Base-by-base conservation (phyloP, 352 stramenopile genomes). In the Halophytophthora polymorphica region DNA sequence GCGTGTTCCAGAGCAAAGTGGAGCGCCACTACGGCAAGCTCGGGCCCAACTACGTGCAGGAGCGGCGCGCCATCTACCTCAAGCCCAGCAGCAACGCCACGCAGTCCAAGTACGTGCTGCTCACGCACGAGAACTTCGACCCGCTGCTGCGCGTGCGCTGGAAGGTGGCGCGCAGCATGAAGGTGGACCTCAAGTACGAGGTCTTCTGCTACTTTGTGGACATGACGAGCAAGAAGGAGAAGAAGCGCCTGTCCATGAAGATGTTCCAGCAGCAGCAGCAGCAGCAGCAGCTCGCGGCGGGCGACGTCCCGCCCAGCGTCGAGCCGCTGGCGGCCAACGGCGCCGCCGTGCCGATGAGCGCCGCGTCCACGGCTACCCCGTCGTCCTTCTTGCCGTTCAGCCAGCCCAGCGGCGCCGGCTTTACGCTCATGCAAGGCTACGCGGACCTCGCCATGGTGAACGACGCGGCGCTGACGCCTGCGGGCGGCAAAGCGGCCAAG, bases 181-280 rank as follows among this genome's bases (percentile, higher is more conserved):
- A 89, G 56, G 73, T 79, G 22, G 78, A 90, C 41, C 74, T 89
- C 45, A 90, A 87, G 68, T 90, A 86, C 61, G 78, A 89, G 41
- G 66, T 90, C 5, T 90, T 90, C 52, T 83, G 76, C 54, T 90
- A 90, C 55, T 90, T 90, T 60, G 67, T 86, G 42, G 78, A 90
- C 64, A 71, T 70, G 14, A 77, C 71, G 2, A 76, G 54, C 33
- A 82, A 85, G 50, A 83, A 83, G 42, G 69, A 77, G 33, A 84
- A 83, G 61, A 83, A 84, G 52, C 64, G 73, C 2, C 17, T 80
- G 18, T 72, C 64, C n/a, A 77, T 85, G 52, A 84, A 86, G 56
- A 76, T 79, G 69, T 83, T 83, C 57, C 71, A 82, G 45, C 61
- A 44, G 2, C 28, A 73, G 29, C 53, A 70, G 31, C 50, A 62